Conservation (phyloP, 2,329 filamentous ascomycete species). For the Chrysoporthe austroafricana region DNA sequence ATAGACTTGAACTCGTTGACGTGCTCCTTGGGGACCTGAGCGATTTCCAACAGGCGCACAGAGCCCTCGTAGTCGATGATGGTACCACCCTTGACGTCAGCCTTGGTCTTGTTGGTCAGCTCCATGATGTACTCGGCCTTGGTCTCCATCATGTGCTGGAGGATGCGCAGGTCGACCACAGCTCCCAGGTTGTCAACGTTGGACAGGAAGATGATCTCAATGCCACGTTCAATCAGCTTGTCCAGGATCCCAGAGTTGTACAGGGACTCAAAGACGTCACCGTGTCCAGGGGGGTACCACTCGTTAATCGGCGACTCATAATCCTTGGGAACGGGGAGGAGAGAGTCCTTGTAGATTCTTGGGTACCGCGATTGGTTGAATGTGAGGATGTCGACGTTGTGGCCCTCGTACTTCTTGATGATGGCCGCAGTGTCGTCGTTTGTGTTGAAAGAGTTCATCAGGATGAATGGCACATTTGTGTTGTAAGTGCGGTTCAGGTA, state of each 20-base stretch:
- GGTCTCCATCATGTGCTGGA: slow-evolving; percentile 99
- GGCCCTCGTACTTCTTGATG: slow-evolving; percentile 99
- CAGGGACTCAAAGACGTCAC: slow-evolving; percentile 98
- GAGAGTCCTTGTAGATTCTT: slow-evolving; percentile 96
- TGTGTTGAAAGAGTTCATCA: slow-evolving; percentile 99
- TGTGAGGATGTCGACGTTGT: slow-evolving; percentile 99
- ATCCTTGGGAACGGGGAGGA: slow-evolving; percentile 91
- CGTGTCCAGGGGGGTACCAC: slow-evolving; percentile 99
- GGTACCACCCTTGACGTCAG: slow-evolving; percentile 99
- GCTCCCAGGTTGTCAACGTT: slow-evolving; percentile 99
- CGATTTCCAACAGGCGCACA: slow-evolving; percentile 95
- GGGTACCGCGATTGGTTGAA: slow-evolving; percentile 99
- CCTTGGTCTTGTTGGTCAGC: slow-evolving; percentile 99
- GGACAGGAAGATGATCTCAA: slow-evolving; percentile 98
- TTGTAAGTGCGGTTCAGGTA: slow-evolving; percentile 98
- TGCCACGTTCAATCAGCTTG: slow-evolving; percentile 90
- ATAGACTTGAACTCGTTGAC: slow-evolving; percentile 99
- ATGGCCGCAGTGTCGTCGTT: slow-evolving; percentile 97
- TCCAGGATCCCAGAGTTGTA: slow-evolving; percentile 99
- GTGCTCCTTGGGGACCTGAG: slow-evolving; percentile 99
- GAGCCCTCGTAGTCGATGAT: slow-evolving; percentile 99
- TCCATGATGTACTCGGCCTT: slow-evolving; percentile 99
- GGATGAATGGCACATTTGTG: slow-evolving; percentile 95
- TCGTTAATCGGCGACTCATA: slow-evolving; percentile 86
- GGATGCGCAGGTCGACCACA: slow-evolving; percentile 95